phyloP scores from a whole-genome alignment of 371 early-diverging fungal species.

The Nematocida minor region DNA sequence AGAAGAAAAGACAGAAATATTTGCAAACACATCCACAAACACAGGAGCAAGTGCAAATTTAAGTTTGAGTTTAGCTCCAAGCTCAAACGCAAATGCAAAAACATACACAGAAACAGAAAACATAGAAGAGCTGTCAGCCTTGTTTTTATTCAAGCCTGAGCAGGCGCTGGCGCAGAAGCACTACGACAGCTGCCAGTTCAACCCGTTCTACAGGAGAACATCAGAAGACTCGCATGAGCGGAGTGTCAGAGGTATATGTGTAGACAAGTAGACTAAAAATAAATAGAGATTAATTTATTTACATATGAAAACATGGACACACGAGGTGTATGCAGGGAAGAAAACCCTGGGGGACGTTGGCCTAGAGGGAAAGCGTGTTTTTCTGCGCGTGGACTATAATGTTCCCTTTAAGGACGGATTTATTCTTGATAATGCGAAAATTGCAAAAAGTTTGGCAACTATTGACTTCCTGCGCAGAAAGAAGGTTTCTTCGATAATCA shows the following conservation, averaged over 20 bases:
- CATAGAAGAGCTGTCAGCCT: slow-evolving; percentile 33
- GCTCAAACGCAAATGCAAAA: no score
- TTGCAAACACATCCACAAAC: neutral
- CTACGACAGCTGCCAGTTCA: slow-evolving; percentile 51
- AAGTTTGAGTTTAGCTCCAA: no score
- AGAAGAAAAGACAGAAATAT: slow-evolving; percentile 36
- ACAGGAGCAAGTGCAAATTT: neutral
- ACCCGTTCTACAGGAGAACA: slow-evolving; percentile 41
- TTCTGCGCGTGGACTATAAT: slow-evolving; percentile 84
- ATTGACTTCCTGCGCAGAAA: slow-evolving; percentile 71
- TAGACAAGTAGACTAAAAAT: slow-evolving; percentile 33
- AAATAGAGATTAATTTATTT: slow-evolving; percentile 39
- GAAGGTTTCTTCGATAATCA: slow-evolving; percentile 70
- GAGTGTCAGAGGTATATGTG: slow-evolving; percentile 28
- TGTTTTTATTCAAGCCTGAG: slow-evolving; percentile 45
- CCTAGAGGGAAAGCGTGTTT: slow-evolving; percentile 53
- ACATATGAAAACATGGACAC: slow-evolving; percentile 39
- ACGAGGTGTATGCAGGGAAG: slow-evolving; percentile 48
- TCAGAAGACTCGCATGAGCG: slow-evolving; percentile 6
- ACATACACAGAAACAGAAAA: slow-evolving; percentile 14
- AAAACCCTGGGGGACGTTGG: slow-evolving; percentile 34
- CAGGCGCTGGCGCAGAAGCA: slow-evolving; percentile 3
- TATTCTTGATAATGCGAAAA: slow-evolving; percentile 67
- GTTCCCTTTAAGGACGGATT: slow-evolving; percentile 94
- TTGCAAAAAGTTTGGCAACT: slow-evolving; percentile 85